Evolutionary conservation across 331 rosid species (phyloP).

Genomic region (Ulmus americana): DNA sequence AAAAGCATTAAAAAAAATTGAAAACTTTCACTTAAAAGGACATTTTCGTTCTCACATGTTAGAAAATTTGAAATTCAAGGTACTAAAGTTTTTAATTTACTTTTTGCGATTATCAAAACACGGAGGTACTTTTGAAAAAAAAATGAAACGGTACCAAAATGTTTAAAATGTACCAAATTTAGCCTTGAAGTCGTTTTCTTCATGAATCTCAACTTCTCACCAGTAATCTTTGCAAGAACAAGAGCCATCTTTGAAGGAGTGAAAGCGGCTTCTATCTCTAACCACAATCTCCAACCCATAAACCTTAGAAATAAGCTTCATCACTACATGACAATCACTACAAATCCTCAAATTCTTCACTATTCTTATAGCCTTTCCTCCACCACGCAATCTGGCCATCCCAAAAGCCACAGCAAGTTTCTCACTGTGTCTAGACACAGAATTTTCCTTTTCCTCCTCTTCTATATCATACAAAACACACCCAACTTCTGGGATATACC

Average conservation of each 20-base stretch:
- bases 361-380: constrained; percentile 56
- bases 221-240: constrained; percentile 84
- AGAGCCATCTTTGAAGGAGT: constrained; percentile 54
- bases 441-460: constrained; percentile 72
- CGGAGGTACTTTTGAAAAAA: too few relatives aligned
- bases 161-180: too few relatives aligned
- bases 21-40: too few relatives aligned
- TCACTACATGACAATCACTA: constrained; percentile 69
- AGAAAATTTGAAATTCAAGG: too few relatives aligned
- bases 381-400: constrained; percentile 47
- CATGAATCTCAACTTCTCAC: constrained; percentile 29
- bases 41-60: too few relatives aligned
- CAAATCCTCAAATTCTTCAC: constrained; percentile 77
- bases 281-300: constrained; percentile 58
- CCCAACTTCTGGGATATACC: constrained; percentile 55
- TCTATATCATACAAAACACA: constrained; percentile 71
- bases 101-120: too few relatives aligned
- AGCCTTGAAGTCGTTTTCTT: background rate
- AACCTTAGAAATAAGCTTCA: constrained; percentile 70
- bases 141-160: too few relatives aligned
- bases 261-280: constrained; percentile 88
- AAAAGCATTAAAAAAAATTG: too few relatives aligned
- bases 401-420: constrained; percentile 89
- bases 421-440: constrained; percentile 69
- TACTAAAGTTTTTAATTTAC: too few relatives aligned